These are phyloP conservation scores for Xylaria sp. DNA, from an alignment of 2,329 filamentous ascomycete genomes.

Conservation along the genomic window DNA sequence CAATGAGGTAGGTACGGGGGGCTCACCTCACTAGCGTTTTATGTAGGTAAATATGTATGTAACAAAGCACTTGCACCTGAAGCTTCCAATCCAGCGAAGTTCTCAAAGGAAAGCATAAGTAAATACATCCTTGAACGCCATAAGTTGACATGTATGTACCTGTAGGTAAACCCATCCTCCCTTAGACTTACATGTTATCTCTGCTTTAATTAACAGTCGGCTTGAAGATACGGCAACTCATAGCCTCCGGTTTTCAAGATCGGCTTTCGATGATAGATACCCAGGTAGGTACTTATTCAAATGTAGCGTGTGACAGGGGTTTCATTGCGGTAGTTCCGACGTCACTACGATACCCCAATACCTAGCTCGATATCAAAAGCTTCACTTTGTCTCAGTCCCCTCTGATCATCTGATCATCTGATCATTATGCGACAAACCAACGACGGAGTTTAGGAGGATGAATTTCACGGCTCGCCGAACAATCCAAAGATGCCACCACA, in stretches of 20 bases:
- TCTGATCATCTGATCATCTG: constrained; percentile 39
- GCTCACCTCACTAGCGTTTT: neutral
- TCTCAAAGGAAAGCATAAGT: too few species aligned
- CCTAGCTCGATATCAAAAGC: constrained; percentile 24
- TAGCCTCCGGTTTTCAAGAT: neutral
- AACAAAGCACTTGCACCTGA: too few species aligned
- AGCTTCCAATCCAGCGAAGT: too few species aligned
- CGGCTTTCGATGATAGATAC: neutral
- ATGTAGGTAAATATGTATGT: neutral
- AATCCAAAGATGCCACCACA: constrained; percentile 34
- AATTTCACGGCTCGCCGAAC: constrained; percentile 43
- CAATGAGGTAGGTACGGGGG: too few species aligned
- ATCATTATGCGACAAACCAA: constrained; percentile 44
- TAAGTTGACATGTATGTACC: too few species aligned
- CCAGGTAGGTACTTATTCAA: neutral
- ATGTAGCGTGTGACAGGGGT: constrained; percentile 19
- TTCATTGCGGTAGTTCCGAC: constrained; percentile 23
- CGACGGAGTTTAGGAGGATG: constrained; percentile 46
- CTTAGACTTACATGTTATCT: too few species aligned
- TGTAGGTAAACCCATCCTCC: too few species aligned
- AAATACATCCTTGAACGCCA: too few species aligned
- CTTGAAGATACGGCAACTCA: too few species aligned
- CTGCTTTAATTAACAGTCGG: too few species aligned
- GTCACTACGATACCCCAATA: constrained; percentile 20
- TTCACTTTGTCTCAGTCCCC: constrained; percentile 15